A percentile compares a stretch with the other conserved stretches of the same genome.
Conservation (phyloP, 2,329 filamentous ascomycete species). For the Hymenoscyphus linearis region DNA sequence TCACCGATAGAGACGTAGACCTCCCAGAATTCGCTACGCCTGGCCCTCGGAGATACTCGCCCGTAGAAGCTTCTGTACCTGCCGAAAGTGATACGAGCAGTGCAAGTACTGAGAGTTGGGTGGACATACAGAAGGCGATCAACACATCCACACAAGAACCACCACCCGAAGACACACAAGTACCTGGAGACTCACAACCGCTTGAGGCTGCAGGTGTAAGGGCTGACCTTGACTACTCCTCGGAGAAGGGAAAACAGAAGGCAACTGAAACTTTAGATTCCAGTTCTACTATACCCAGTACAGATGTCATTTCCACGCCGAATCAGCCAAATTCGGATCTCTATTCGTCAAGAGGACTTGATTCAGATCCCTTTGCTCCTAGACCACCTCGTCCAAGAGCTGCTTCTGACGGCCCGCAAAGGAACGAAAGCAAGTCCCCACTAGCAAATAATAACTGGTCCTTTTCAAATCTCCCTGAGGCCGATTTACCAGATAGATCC, state of each 20-base stretch:
- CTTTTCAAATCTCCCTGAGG: constrained; percentile 40
- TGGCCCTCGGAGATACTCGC: not conserved
- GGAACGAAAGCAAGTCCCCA: constrained; percentile 41
- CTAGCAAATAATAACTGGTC: constrained; percentile 58
- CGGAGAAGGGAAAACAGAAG: constrained; percentile 18
- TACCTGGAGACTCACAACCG: not conserved
- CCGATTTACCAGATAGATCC: constrained; percentile 1
- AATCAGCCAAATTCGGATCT: not conserved
- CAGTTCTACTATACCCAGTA: not conserved
- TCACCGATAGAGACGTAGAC: constrained; percentile 10
- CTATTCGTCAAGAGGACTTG: not conserved
- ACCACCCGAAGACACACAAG: not conserved
- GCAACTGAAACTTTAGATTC: constrained; percentile 6
- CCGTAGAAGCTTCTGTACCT: not conserved
- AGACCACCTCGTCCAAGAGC: constrained; percentile 41
- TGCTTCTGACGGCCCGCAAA: constrained; percentile 51
- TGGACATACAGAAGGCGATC: constrained; percentile 13
- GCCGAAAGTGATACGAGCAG: constrained; percentile 18
- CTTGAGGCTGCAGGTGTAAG: not conserved
- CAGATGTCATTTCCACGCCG: too few species aligned
- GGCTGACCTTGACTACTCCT: not conserved
- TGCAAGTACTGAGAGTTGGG: constrained; percentile 25
- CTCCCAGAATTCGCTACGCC: not conserved
- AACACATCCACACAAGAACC: not conserved
- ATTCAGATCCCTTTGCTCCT: constrained; percentile 4